Conservation (phyloP, 176 grass and related monocot genomes). For the Calamus simplicifolius region DNA sequence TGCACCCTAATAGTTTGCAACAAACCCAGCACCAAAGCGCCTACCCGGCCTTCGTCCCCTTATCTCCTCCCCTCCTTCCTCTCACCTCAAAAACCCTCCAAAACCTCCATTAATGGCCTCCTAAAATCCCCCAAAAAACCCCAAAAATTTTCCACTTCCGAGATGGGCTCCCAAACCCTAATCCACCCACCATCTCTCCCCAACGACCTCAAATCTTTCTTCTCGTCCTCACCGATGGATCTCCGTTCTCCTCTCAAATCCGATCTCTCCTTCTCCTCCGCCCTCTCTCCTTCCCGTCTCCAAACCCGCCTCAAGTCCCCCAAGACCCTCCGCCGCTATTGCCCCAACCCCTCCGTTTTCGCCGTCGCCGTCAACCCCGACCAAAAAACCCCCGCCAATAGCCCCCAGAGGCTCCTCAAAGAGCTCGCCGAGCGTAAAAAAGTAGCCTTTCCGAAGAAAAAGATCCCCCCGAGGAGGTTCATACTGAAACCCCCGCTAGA, state of each 20-base stretch:
- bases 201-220: conserved; percentile 3
- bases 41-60: background rate
- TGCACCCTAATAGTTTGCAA: no score
- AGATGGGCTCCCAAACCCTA: conserved; percentile 12
- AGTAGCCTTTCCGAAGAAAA: conserved; percentile 64
- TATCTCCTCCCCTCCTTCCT: conserved; percentile 10
- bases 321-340: conserved; percentile 20
- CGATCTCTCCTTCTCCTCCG: conserved; percentile 48
- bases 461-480: conserved; percentile 68
- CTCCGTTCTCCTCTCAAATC: background rate
- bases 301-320: conserved; percentile 16
- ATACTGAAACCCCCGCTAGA: conserved; percentile 94
- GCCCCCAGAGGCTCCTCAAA: conserved; percentile 72
- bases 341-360: conserved; percentile 1
- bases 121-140: conserved; percentile 8
- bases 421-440: conserved; percentile 95
- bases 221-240: background rate
- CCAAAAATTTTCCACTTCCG: no score
- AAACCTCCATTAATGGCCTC: conserved; percentile 21
- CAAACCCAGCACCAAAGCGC: no score
- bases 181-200: conserved; percentile 19
- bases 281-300: conserved; percentile 14
- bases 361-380: conserved; percentile 24
- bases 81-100: conserved; percentile 12
- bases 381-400: conserved; percentile 57